Evolutionary conservation across 2,329 filamentous ascomycete species (phyloP), one percentile per base, ranked within the genome.

Genomic region (Alternaria gaisen): DNA sequence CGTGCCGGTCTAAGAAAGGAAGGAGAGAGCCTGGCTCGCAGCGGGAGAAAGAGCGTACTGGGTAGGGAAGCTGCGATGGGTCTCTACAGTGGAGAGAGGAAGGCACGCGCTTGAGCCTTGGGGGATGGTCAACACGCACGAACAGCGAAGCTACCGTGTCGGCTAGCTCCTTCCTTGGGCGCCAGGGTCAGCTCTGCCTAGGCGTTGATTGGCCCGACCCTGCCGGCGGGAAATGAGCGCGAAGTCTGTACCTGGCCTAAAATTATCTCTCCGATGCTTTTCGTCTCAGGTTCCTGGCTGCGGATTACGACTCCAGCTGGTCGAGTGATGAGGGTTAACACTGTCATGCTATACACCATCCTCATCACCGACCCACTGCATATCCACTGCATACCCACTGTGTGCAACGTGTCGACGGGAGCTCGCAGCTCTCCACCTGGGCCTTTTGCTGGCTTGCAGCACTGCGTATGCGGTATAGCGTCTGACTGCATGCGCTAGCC

Each of bases 41-140:
- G 66, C 66, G 64, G 69, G 69, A 68, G 74, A 76, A 76, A 36
- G 72, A 74, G 72, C 75, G 75, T 77, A 72, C 47, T 67, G 74
- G 74, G 72, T 73, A 52, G 71, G 70, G 73, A 68, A 75, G 72
- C 73, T 76, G 70, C 73, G 72, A 73, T 71, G 61, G 71, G 66
- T 67, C 64, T 68, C 68, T 53, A 34, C 56, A 36, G 56, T 47
- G 48, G 66, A 67, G 52, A 56, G 68, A 67, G 60, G 66, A 71
- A 70, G 63, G 60, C 62, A 69, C 62, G 67, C 69, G 68, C 69
- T 53, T 46, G 44, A 57, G 46, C 46, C 32, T 47, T 73, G 67
- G 71, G 68, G 68, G 69, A 64, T 59, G 53, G 56, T 53, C 58
- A 58, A 50, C 53, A 52, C 58, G 61, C 51, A 55, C 48, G 58